phyloP scores from a whole-genome alignment of 169 alveolate genomes.

The Plasmodium gonderi region DNA sequence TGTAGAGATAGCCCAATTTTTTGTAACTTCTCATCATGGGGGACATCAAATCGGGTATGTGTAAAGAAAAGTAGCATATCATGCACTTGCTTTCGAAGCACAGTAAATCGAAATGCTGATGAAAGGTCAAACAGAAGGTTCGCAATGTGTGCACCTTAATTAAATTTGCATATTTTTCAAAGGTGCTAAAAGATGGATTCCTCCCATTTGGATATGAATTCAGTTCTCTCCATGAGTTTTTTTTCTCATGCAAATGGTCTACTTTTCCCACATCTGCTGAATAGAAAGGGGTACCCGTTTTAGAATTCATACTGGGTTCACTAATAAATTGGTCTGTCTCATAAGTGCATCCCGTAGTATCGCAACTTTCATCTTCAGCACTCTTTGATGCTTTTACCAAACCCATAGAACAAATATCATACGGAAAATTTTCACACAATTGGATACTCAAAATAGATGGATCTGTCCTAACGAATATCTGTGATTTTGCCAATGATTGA shows the following conservation, averaged over 20 bases:
- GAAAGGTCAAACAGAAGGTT: not conserved
- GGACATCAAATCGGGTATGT: conserved; percentile 1
- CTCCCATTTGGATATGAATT: not conserved
- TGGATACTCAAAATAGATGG: not conserved
- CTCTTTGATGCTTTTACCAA: not conserved
- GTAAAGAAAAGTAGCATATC: conserved; percentile 27
- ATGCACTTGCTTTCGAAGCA: conserved; percentile 21
- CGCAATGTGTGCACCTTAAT: not conserved
- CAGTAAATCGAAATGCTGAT: conserved; percentile 36
- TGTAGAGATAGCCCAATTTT: not conserved
- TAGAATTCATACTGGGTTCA: not conserved
- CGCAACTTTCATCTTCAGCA: no score
- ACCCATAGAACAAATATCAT: not conserved
- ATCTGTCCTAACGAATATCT: not conserved
- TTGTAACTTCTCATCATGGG: not conserved
- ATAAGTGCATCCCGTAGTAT: no score
- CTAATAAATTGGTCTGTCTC: not conserved
- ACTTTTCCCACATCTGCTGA: not conserved
- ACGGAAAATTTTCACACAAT: conserved; percentile 1
- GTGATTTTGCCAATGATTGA: conserved; percentile 36
- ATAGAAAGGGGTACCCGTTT: not conserved
- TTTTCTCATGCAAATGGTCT: no score
- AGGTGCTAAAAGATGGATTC: not conserved
- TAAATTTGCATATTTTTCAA: not conserved
- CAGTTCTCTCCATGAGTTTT: conserved; percentile 3